These are phyloP conservation scores for Pichia insulana DNA, from an alignment of 805 yeast genomes.

Conservation along the genomic window DNA sequence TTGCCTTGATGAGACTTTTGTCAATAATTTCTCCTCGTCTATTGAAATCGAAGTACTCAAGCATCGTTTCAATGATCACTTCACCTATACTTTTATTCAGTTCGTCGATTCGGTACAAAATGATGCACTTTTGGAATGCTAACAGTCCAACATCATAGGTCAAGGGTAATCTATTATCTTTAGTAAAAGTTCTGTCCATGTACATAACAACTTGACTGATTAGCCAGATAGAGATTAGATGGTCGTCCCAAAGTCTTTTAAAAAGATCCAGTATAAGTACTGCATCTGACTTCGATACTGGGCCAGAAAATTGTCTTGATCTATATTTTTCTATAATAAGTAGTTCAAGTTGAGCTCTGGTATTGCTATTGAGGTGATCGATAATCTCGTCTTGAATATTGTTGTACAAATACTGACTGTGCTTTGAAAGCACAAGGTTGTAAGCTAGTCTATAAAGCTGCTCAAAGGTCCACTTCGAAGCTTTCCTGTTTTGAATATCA, in stretches of 20 bases:
- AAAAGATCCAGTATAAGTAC: conserved; percentile 26
- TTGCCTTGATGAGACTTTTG: conserved; percentile 48
- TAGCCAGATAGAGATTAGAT: conserved; percentile 62
- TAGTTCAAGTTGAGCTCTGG: conserved; percentile 13
- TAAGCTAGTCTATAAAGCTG: conserved; percentile 75
- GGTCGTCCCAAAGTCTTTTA: conserved; percentile 58
- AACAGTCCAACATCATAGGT: conserved; percentile 68
- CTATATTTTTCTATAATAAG: conserved; percentile 14
- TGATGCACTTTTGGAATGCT: conserved; percentile 52
- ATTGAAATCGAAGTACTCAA: conserved; percentile 48
- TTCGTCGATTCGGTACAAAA: conserved; percentile 34
- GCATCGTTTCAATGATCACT: conserved; percentile 38
- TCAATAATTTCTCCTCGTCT: conserved; percentile 49
- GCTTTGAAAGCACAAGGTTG: conserved; percentile 60
- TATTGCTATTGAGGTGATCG: conserved; percentile 33
- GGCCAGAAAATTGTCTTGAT: background rate
- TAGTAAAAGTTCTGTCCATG: conserved; percentile 75
- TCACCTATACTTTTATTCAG: conserved; percentile 39
- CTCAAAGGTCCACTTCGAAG: conserved; percentile 70
- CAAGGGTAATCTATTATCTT: conserved; percentile 51
- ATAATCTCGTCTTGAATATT: conserved; percentile 44
- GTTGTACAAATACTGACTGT: conserved; percentile 57
- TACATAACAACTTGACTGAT: conserved; percentile 81
- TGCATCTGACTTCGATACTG: conserved; percentile 4
- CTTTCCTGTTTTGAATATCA: conserved; percentile 65